Percentiles rank a stretch among this genome's conserved stretches.
These are phyloP conservation scores for Populus hybrid DNA, from an alignment of 441 rosid species.

Conservation along the genomic window DNA sequence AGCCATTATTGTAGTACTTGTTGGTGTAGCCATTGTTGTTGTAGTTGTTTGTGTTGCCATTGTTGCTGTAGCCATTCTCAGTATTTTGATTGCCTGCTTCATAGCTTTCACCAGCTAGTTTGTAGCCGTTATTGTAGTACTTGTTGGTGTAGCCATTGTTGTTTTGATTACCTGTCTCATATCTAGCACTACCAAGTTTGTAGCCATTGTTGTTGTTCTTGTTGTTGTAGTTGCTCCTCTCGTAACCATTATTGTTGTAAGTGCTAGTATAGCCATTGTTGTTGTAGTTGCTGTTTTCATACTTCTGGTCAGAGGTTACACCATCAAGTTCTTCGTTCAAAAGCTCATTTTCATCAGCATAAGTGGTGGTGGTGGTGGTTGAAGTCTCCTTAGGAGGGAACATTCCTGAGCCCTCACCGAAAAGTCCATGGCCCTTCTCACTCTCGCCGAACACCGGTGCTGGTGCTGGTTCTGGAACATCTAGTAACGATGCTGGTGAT, in stretches of 20 bases:
- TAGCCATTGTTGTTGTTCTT: conserved; percentile 26
- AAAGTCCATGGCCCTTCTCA: conserved; percentile 35
- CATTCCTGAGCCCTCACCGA: conserved; percentile 42
- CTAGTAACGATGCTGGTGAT: background rate
- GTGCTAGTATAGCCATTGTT: conserved; percentile 25
- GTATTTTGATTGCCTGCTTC: background rate
- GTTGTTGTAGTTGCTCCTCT: conserved; percentile 19
- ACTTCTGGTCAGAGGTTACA: conserved; percentile 22
- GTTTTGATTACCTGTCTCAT: background rate
- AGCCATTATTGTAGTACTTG: background rate
- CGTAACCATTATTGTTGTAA: conserved; percentile 15
- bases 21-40: conserved; percentile 1
- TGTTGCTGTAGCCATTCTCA: conserved; percentile 8
- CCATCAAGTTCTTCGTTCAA: conserved; percentile 33
- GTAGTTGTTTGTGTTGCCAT: conserved; percentile 3
- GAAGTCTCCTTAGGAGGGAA: conserved; percentile 25
- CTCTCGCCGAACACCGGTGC: conserved; percentile 20
- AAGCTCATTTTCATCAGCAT: conserved; percentile 27
- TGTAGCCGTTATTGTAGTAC: background rate
- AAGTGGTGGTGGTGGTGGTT: conserved; percentile 24
- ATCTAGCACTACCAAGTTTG: background rate
- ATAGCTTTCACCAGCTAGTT: background rate
- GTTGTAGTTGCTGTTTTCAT: conserved; percentile 22
- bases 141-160: conserved; percentile 4
- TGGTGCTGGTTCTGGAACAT: conserved; percentile 23